Evolutionary conservation across 306 rosid species (phyloP).

Genomic region (Pueraria montana): DNA sequence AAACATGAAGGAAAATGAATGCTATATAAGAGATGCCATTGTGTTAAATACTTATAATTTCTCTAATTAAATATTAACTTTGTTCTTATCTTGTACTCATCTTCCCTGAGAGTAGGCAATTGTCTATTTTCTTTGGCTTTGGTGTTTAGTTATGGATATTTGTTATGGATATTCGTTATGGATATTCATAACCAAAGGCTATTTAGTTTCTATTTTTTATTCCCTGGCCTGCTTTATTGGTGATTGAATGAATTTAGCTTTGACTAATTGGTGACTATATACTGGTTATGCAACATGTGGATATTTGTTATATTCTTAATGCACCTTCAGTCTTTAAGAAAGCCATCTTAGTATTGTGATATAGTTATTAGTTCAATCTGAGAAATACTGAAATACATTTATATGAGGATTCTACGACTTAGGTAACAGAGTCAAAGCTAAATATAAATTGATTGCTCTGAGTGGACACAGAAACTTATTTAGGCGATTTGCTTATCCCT

Average conservation of each 20-base stretch:
- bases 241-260: conserved; percentile 26
- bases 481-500: conserved; percentile 14
- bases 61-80: conserved; percentile 1
- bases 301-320: conserved; percentile 6
- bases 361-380: not conserved
- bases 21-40: conserved; percentile 6
- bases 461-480: conserved; percentile 1
- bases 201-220: conserved; percentile 16
- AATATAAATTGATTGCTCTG: not conserved
- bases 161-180: too few species aligned
- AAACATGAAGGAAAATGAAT: conserved; percentile 35
- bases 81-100: not conserved
- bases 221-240: not conserved
- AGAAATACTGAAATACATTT: conserved; percentile 18
- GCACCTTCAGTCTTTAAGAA: conserved; percentile 32
- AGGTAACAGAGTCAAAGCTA: conserved; percentile 1
- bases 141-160: conserved; percentile 34
- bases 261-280: conserved; percentile 20
- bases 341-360: conserved; percentile 1
- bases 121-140: not conserved
- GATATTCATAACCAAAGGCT: not conserved
- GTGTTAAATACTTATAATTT: conserved; percentile 5
- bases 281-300: conserved; percentile 12
- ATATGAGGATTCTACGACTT: not conserved
- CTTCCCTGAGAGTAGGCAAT: conserved; percentile 12